Conservation (phyloP, 2,329 filamentous ascomycete species). For the Monilinia fructicola region DNA sequence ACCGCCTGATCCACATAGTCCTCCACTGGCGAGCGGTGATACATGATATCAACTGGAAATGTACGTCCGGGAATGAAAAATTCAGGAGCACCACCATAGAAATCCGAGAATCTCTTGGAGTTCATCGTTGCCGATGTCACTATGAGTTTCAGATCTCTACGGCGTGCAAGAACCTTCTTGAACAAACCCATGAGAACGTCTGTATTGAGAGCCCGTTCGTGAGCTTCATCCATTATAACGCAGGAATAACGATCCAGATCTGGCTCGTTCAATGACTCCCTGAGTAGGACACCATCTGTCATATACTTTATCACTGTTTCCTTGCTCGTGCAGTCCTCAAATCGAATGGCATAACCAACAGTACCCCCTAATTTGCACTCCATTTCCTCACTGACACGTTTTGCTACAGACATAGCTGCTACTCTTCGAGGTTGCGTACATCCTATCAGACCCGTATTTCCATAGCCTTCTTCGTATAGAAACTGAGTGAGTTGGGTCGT, state of each 20-base stretch:
- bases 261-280: constrained; percentile 88
- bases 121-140: constrained; percentile 99
- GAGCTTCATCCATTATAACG: constrained; percentile 99
- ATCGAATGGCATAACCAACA: constrained; percentile 96
- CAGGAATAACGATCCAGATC: constrained; percentile 96
- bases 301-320: constrained; percentile 98
- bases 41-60: constrained; percentile 96
- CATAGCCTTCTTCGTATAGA: constrained; percentile 92
- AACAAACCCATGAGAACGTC: constrained; percentile 97
- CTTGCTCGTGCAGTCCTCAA: constrained; percentile 96
- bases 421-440: constrained; percentile 96
- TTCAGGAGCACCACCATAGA: constrained; percentile 93
- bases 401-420: constrained; percentile 97
- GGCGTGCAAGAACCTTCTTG: constrained; percentile 89
- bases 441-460: constrained; percentile 82
- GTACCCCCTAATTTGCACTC: constrained; percentile 82
- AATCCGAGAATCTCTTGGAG: constrained; percentile 89
- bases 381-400: constrained; percentile 98
- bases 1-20: constrained; percentile 98
- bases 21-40: constrained; percentile 89
- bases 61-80: constrained; percentile 95
- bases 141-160: constrained; percentile 91
- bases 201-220: constrained; percentile 93
- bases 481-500: constrained; percentile 98
- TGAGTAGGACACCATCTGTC: constrained; percentile 92